Evolutionary conservation across 768 basidiomycete species (phyloP).

Genomic region (Hygrocybe punicea): DNA sequence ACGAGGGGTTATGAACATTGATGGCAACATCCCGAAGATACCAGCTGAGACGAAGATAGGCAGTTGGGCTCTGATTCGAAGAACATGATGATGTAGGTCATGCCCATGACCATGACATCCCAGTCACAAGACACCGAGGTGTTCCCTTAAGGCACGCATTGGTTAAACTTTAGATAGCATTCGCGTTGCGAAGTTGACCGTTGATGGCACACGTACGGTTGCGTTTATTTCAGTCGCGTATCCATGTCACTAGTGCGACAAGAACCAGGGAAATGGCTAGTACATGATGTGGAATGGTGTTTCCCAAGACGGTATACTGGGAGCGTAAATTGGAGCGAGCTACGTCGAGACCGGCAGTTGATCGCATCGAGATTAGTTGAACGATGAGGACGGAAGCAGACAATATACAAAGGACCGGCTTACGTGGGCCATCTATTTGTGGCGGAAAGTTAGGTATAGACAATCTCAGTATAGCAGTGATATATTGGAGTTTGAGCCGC

Average conservation of each 20-base stretch:
- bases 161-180: neutral
- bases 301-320: neutral
- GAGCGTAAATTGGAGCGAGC: neutral
- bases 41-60: too few relatives aligned
- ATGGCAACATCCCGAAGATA: too few relatives aligned
- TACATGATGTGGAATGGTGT: neutral
- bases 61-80: too few relatives aligned
- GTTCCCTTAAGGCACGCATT: neutral
- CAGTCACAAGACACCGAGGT: neutral
- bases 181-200: neutral
- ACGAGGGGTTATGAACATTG: too few relatives aligned
- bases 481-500: neutral
- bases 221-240: neutral
- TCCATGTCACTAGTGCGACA: neutral
- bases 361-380: neutral
- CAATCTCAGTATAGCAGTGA: slow-evolving; percentile 1
- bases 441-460: neutral
- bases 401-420: neutral
- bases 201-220: neutral
- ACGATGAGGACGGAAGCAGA: neutral
- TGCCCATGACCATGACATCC: too few relatives aligned
- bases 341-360: neutral
- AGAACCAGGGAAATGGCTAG: neutral
- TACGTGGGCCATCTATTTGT: neutral
- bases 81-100: too few relatives aligned